These are phyloP conservation scores for Porpolomopsis calyptriformis DNA, from an alignment of 768 basidiomycete genomes.

Conservation along the genomic window DNA sequence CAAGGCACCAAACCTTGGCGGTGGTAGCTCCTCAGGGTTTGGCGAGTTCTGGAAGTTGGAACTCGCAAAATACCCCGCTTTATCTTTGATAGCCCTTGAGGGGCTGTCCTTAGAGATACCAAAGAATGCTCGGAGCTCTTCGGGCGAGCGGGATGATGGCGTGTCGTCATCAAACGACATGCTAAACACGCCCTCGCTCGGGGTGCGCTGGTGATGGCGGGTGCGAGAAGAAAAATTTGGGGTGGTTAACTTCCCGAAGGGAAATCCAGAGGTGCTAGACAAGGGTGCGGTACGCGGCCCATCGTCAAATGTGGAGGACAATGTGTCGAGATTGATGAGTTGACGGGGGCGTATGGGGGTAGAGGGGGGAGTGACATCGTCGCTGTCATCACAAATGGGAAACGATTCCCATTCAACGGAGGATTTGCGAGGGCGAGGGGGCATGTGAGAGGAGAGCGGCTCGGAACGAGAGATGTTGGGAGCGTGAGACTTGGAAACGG, in stretches of 20 bases:
- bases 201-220: slow-evolving; percentile 40
- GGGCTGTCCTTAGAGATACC: slow-evolving; percentile 4
- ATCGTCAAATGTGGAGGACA: slow-evolving; percentile 20
- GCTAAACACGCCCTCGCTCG: slow-evolving; percentile 65
- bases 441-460: slow-evolving; percentile 32
- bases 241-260: slow-evolving; percentile 24
- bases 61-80: slow-evolving; percentile 57
- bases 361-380: slow-evolving; percentile 34
- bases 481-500: slow-evolving; percentile 5
- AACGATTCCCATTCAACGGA: slow-evolving; percentile 30
- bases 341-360: slow-evolving; percentile 43
- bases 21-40: slow-evolving; percentile 68
- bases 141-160: slow-evolving; percentile 19
- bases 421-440: slow-evolving; percentile 21
- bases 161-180: slow-evolving; percentile 66
- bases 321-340: slow-evolving; percentile 11
- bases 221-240: slow-evolving; percentile 6
- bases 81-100: not conserved
- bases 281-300: slow-evolving; percentile 47
- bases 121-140: slow-evolving; percentile 7
- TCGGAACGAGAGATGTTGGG: slow-evolving; percentile 39
- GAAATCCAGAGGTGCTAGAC: slow-evolving; percentile 24
- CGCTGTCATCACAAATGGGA: slow-evolving; percentile 68
- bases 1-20: slow-evolving; percentile 6
- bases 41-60: slow-evolving; percentile 82